Conservation (phyloP, 2,329 filamentous ascomycete genomes). For the Alternaria ventricosa region DNA sequence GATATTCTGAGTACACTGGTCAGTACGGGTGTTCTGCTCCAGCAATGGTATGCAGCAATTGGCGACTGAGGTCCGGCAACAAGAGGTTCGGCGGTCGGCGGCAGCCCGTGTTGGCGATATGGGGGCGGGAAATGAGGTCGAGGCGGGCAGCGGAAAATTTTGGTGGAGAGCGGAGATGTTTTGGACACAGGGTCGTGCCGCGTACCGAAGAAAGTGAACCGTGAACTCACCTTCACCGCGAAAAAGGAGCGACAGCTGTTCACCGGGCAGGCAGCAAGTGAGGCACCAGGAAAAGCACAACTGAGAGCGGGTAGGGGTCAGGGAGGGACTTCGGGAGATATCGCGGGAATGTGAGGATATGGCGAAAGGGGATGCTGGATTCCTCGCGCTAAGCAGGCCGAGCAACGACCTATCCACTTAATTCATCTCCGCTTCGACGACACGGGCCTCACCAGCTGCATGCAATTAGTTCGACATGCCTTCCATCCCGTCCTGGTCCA, state of each 20-base stretch:
- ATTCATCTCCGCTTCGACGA: conserved; percentile 34
- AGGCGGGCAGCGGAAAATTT: conserved; percentile 44
- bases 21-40: conserved; percentile 12
- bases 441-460: conserved; percentile 37
- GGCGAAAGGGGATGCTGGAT: conserved; percentile 40
- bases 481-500: conserved; percentile 17
- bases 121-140: conserved; percentile 37
- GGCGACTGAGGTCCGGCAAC: conserved; percentile 13
- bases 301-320: conserved; percentile 25
- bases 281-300: conserved; percentile 35
- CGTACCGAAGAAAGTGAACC: conserved; percentile 40
- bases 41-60: conserved; percentile 17
- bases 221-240: conserved; percentile 11
- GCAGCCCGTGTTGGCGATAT: conserved; percentile 26
- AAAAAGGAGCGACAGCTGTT: conserved; percentile 44
- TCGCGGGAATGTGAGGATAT: conserved; percentile 31
- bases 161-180: conserved; percentile 39
- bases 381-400: conserved; percentile 39
- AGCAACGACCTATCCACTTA: conserved; percentile 33
- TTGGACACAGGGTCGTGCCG: conserved; percentile 28
- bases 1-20: conserved; percentile 13
- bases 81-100: conserved; percentile 18
- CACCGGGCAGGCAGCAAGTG: conserved; percentile 35
- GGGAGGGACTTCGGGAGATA: conserved; percentile 29
- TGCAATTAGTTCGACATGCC: conserved; percentile 34